A percentile compares a stretch with the other conserved stretches of the same genome.
Conservation (phyloP, 2,329 filamentous ascomycete genomes). For the Helicocarpus griseus region DNA sequence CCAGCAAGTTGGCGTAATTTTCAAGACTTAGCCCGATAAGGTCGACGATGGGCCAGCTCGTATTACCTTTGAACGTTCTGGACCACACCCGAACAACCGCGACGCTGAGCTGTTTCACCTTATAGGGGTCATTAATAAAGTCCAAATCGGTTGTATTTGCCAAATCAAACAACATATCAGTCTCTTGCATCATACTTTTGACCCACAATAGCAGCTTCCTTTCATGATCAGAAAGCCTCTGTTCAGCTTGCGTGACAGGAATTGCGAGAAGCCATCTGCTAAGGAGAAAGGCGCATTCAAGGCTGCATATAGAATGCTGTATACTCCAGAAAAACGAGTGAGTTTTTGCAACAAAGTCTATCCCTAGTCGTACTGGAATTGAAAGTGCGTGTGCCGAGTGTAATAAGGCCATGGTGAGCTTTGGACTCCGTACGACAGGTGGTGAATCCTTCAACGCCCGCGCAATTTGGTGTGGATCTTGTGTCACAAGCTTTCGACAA, state of each 20-base stretch:
- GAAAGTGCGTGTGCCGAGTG: slow-evolving; percentile 47
- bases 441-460: slow-evolving; percentile 35
- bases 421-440: slow-evolving; percentile 33
- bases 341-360: slow-evolving; percentile 43
- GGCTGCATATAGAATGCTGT: slow-evolving; percentile 44
- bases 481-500: slow-evolving; percentile 37
- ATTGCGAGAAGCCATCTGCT: slow-evolving; percentile 39
- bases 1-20: slow-evolving; percentile 37
- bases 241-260: slow-evolving; percentile 32
- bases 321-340: slow-evolving; percentile 49
- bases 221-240: slow-evolving; percentile 37
- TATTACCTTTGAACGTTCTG: slow-evolving; percentile 38
- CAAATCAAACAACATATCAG: slow-evolving; percentile 35
- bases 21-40: slow-evolving; percentile 38
- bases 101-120: slow-evolving; percentile 37
- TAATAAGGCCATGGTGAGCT: slow-evolving; percentile 41
- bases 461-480: slow-evolving; percentile 39
- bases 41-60: slow-evolving; percentile 40
- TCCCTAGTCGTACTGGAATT: slow-evolving; percentile 44
- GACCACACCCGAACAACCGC: slow-evolving; percentile 41
- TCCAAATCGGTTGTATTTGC: slow-evolving; percentile 30
- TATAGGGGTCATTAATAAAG: slow-evolving; percentile 33
- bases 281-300: slow-evolving; percentile 44
- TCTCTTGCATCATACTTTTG: slow-evolving; percentile 41
- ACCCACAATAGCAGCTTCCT: slow-evolving; percentile 39